Evolutionary conservation across 2,329 filamentous ascomycete species (phyloP).

Genomic region (Epichloe elymi): DNA sequence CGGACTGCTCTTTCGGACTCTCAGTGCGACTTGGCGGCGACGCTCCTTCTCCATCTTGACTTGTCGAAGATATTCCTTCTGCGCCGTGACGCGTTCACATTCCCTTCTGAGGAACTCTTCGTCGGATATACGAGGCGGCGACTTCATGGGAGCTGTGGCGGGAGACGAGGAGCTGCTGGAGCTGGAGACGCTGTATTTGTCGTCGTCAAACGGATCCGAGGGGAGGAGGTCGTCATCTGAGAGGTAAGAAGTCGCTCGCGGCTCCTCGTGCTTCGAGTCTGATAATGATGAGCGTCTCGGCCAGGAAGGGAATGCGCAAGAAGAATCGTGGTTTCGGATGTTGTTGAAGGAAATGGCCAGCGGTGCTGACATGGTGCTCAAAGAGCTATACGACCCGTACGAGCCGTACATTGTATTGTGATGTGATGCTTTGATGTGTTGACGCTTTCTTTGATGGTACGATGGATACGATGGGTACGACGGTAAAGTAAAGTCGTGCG

Average conservation of each 20-base stretch:
- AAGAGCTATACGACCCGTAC: constrained; percentile 37
- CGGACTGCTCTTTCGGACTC: constrained; percentile 22
- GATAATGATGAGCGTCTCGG: constrained; percentile 40
- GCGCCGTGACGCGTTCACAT: constrained; percentile 35
- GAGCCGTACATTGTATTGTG: constrained; percentile 31
- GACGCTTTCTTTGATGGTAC: too few species aligned
- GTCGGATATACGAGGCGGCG: constrained; percentile 27
- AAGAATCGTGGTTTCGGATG: constrained; percentile 27
- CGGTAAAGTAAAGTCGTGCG: too few species aligned
- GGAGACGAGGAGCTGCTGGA: constrained; percentile 28
- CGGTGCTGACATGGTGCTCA: constrained; percentile 28
- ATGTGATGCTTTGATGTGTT: background rate
- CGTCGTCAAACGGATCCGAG: constrained; percentile 36
- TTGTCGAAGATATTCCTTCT: constrained; percentile 39
- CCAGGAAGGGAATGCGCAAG: constrained; percentile 47
- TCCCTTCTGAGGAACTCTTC: constrained; percentile 37
- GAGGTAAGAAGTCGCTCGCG: constrained; percentile 41
- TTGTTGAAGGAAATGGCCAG: constrained; percentile 33
- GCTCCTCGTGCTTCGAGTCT: constrained; percentile 25
- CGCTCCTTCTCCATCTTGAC: constrained; percentile 42
- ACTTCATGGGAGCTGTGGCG: constrained; percentile 11
- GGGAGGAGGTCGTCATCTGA: constrained; percentile 52
- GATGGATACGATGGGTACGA: too few species aligned
- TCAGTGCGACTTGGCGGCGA: constrained; percentile 26
- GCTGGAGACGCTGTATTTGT: constrained; percentile 33